Conservation (phyloP, 139 green algal genomes). For the Asterochloris erici region DNA sequence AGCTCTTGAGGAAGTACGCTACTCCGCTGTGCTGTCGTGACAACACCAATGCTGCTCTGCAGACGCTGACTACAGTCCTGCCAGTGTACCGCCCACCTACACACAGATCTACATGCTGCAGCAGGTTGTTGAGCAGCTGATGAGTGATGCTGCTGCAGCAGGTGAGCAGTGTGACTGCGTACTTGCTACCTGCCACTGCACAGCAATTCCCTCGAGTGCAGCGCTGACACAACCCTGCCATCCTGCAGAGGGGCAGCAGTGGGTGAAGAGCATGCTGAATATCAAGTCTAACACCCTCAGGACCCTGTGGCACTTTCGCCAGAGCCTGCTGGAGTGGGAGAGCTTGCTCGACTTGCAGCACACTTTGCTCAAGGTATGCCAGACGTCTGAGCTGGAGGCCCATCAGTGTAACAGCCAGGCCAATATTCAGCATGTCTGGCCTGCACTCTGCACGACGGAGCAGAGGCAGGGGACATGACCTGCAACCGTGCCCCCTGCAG, state of each 20-base stretch:
- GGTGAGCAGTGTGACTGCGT: too few relatives aligned
- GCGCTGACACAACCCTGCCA: too few relatives aligned
- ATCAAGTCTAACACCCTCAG: constrained; percentile 1
- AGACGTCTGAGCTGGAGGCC: background rate
- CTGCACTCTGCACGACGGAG: background rate
- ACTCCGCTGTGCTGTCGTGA: too few relatives aligned
- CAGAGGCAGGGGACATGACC: background rate
- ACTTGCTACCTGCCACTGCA: too few relatives aligned
- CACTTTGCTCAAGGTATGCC: background rate
- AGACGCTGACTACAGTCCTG: too few relatives aligned
- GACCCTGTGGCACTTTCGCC: background rate
- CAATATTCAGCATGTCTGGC: background rate
- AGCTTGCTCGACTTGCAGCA: background rate
- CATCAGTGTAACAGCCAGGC: background rate
- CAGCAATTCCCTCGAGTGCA: too few relatives aligned
- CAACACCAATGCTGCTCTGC: too few relatives aligned
- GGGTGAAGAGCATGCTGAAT: constrained; percentile 16
- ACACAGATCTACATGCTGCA: constrained; percentile 3
- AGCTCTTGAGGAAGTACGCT: too few relatives aligned
- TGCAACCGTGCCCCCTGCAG: background rate
- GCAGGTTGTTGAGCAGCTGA: constrained; percentile 9
- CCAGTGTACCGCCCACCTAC: background rate
- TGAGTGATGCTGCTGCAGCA: background rate
- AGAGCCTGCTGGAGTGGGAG: background rate
- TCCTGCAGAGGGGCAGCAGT: background rate